Evolutionary conservation across 805 yeast species (phyloP).

Genomic region (Kluyveromyces aestuarii): DNA sequence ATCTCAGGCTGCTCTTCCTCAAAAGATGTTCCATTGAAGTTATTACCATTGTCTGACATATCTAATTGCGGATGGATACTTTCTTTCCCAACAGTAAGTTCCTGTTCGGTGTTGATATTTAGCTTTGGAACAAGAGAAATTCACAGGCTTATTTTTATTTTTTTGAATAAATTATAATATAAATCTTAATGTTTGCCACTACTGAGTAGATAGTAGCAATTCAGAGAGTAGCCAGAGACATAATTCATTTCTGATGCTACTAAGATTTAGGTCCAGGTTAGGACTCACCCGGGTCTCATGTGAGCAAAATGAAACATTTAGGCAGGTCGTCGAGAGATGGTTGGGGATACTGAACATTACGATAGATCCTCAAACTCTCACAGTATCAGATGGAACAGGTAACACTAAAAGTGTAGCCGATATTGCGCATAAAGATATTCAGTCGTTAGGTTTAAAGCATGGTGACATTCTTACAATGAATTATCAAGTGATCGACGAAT

Average conservation of each 20-base stretch:
- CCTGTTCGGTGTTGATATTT: not conserved
- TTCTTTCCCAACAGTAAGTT: not conserved
- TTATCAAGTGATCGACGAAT: constrained; percentile 20
- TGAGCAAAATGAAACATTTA: constrained; percentile 37
- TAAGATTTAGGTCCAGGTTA: constrained; percentile 74
- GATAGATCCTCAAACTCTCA: constrained; percentile 20
- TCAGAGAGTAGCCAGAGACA: not conserved
- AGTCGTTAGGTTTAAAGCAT: constrained; percentile 43
- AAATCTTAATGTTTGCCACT: not conserved
- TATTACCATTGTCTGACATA: constrained; percentile 7
- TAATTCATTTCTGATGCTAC: constrained; percentile 33
- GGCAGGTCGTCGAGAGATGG: constrained; percentile 35
- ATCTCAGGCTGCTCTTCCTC: constrained; percentile 23
- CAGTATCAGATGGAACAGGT: constrained; percentile 20
- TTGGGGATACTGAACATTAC: constrained; percentile 13
- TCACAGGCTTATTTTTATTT: not conserved
- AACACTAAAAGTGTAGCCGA: constrained; percentile 20
- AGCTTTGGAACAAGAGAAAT: not conserved
- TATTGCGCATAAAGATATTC: constrained; percentile 24
- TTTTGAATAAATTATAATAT: not conserved
- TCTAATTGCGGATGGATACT: not conserved
- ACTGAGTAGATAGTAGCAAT: not conserved
- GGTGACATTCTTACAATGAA: constrained; percentile 49
- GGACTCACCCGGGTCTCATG: constrained; percentile 69
- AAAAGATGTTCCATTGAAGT: constrained; percentile 5